phyloP scores from a whole-genome alignment of 352 stramenopile species.

The Phytophthora quininea region DNA sequence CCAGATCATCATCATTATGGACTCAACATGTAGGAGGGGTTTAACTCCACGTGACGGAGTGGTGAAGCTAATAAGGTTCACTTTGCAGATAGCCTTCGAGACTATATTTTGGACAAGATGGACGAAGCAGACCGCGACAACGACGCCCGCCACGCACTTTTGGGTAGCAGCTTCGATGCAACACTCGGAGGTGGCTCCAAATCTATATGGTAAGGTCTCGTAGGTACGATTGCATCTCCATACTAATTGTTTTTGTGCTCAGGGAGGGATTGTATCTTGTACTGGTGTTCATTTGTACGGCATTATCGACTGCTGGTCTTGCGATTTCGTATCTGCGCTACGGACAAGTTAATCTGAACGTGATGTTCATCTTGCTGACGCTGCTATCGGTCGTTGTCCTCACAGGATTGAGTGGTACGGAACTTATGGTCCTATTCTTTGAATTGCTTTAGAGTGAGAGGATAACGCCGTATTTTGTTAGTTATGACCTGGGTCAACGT shows the following conservation, averaged over 20 bases:
- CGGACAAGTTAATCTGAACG: conserved; percentile 56
- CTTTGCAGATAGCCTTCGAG: conserved; percentile 61
- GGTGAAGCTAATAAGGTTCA: neutral
- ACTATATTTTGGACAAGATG: conserved; percentile 77
- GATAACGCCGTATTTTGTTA: conserved; percentile 28
- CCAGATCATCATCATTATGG: conserved; percentile 85
- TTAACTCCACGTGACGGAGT: too few species aligned
- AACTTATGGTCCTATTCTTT: neutral
- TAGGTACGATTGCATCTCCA: neutral
- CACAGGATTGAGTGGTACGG: conserved; percentile 60
- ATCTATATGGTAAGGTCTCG: conserved; percentile 23
- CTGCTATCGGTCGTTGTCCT: conserved; percentile 49
- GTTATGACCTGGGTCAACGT: conserved; percentile 65
- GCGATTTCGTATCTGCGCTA: conserved; percentile 63
- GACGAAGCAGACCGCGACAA: conserved; percentile 61
- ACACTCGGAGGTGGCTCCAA: conserved; percentile 29
- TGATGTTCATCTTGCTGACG: conserved; percentile 66
- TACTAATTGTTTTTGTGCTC: neutral
- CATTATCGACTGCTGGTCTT: conserved; percentile 43
- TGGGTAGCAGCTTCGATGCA: conserved; percentile 39
- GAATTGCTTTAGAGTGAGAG: neutral
- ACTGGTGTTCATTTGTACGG: conserved; percentile 44
- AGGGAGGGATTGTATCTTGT: conserved; percentile 69
- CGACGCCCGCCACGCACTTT: conserved; percentile 53
- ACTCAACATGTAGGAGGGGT: conserved; percentile 59